These are phyloP conservation scores for Thalia dealbata DNA, from an alignment of 176 grass and related monocot species.

Conservation along the genomic window DNA sequence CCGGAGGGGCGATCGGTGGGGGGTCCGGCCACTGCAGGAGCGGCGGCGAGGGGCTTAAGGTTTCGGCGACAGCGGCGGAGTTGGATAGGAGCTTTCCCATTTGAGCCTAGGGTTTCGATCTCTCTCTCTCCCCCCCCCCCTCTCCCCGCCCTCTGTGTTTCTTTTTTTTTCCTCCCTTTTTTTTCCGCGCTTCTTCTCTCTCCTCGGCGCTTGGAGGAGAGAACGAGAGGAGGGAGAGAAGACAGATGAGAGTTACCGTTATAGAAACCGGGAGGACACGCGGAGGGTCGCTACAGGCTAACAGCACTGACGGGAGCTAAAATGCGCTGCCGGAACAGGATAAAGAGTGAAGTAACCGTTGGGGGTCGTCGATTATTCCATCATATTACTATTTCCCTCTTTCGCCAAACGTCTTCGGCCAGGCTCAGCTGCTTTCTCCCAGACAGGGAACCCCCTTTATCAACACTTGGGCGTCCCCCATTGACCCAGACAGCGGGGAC, in stretches of 20 bases:
- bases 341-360: neutral
- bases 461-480: too few relatives aligned
- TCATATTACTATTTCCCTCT: neutral
- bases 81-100: conserved; percentile 98
- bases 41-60: conserved; percentile 31
- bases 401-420: neutral
- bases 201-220: neutral
- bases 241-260: neutral
- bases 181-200: neutral
- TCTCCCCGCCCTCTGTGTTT: too few relatives aligned
- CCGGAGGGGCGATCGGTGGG: neutral
- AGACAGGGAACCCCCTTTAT: neutral
- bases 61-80: conserved; percentile 59
- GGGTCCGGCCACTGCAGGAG: conserved; percentile 43
- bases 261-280: neutral
- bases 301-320: neutral
- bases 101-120: conserved; percentile 44
- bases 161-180: neutral
- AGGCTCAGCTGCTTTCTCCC: neutral
- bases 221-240: neutral
- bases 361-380: neutral
- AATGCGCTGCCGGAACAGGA: neutral
- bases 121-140: too few relatives aligned
- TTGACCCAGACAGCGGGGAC: neutral
- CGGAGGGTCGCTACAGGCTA: neutral